Percentiles rank a stretch among this genome's conserved stretches.
Conservation (phyloP, 2,329 filamentous ascomycete genomes). For the Seiridium unicorne region DNA sequence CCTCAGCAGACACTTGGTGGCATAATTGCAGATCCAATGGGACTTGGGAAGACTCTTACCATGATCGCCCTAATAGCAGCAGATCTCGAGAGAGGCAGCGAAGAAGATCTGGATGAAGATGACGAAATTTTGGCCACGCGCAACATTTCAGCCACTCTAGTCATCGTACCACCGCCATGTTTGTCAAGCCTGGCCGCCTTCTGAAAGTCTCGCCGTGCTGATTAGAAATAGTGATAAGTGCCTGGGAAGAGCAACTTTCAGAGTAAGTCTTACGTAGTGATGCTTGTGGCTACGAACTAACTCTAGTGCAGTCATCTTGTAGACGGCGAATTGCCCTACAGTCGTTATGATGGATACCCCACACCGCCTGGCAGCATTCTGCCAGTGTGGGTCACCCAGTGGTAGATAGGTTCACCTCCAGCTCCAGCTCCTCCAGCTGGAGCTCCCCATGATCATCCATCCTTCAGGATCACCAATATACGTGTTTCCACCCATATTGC, state of each 20-base stretch:
- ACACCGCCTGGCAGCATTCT: no score
- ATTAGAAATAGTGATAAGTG: not conserved
- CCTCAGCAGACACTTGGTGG: slow-evolving; percentile 38
- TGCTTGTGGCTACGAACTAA: not conserved
- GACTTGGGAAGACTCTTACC: slow-evolving; percentile 42
- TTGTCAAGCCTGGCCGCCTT: not conserved
- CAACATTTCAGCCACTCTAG: not conserved
- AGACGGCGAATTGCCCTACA: not conserved
- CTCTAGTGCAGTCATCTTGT: not conserved
- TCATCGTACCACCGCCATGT: not conserved
- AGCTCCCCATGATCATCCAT: no score
- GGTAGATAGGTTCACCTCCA: no score
- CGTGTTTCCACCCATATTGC: no score
- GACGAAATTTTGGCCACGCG: not conserved
- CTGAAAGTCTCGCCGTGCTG: not conserved
- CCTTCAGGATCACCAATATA: no score
- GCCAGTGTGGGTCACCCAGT: no score
- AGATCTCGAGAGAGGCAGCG: slow-evolving; percentile 12
- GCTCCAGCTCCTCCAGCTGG: no score
- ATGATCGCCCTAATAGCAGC: slow-evolving; percentile 40
- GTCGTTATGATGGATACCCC: not conserved
- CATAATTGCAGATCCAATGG: slow-evolving; percentile 46
- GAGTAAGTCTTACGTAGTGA: not conserved
- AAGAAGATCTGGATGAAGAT: not conserved
- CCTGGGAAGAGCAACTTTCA: not conserved